phyloP scores from a whole-genome alignment of 371 early-diverging fungal species.

The Actinomucor elegans region DNA sequence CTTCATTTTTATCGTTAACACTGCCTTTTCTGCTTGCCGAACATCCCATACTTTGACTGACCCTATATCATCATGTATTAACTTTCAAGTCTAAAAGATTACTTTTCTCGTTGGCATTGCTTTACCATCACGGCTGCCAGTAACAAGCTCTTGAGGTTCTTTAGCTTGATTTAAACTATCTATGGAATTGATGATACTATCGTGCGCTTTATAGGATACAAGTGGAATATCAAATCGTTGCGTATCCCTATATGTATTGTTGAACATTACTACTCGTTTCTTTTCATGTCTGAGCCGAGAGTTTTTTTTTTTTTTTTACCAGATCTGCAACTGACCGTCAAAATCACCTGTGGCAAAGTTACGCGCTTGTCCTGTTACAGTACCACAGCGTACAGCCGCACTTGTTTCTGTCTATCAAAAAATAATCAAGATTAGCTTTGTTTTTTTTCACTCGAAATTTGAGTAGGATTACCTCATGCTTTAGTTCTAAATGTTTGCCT shows the following conservation, averaged over 20 bases:
- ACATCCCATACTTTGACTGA: conserved; percentile 82
- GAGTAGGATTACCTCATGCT: conserved; percentile 40
- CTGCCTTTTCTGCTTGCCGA: conserved; percentile 65
- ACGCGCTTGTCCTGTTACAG: conserved; percentile 53
- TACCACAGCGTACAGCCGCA: conserved; percentile 65
- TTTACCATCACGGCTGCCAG: conserved; percentile 75
- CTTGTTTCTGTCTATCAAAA: conserved; percentile 44
- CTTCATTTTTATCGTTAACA: conserved; percentile 58
- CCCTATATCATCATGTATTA: no score
- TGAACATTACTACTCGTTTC: background rate
- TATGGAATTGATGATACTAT: conserved; percentile 73
- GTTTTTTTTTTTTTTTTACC: conserved; percentile 37
- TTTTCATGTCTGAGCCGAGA: background rate
- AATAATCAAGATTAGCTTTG: background rate
- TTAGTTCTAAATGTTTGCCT: conserved; percentile 45
- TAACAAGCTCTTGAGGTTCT: conserved; percentile 64
- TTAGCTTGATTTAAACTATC: conserved; percentile 63
- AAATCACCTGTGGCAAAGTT: conserved; percentile 79
- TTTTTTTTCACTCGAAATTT: background rate
- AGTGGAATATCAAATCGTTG: conserved; percentile 64
- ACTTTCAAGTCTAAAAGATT: no score
- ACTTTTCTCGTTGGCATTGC: no score
- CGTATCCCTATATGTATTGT: conserved; percentile 62
- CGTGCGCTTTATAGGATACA: conserved; percentile 65
- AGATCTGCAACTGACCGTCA: conserved; percentile 66